Evolutionary conservation across 768 basidiomycete genomes (phyloP).

Genomic region (Hysterangium stoloniferum): DNA sequence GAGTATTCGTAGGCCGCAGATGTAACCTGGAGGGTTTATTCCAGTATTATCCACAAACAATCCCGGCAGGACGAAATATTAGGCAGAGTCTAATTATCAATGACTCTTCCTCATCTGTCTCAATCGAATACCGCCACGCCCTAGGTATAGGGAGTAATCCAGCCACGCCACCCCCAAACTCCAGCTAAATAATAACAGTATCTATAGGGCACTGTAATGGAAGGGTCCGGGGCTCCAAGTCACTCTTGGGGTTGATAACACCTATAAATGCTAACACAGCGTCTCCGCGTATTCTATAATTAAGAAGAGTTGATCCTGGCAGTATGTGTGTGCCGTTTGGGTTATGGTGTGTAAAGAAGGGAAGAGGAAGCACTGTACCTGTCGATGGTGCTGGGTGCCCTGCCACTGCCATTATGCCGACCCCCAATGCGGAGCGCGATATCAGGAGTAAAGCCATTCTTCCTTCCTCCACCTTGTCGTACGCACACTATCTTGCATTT

Average conservation of each 20-base stretch:
- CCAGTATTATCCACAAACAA: too few relatives aligned
- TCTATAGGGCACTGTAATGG: constrained; percentile 77
- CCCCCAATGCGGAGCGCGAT: too few relatives aligned
- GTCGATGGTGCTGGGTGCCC: constrained; percentile 26
- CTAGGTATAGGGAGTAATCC: constrained; percentile 45
- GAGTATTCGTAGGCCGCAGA: constrained; percentile 51
- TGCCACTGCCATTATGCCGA: too few relatives aligned
- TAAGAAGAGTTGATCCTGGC: constrained; percentile 16
- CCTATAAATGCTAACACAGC: constrained; percentile 56
- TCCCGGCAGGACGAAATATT: not conserved
- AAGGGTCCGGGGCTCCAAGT: constrained; percentile 58
- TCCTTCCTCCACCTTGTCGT: too few relatives aligned
- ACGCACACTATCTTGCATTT: too few relatives aligned
- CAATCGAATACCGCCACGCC: constrained; percentile 66
- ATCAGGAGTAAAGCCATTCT: too few relatives aligned
- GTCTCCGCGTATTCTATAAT: constrained; percentile 68
- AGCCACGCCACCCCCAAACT: constrained; percentile 35
- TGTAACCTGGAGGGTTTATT: constrained; percentile 40
- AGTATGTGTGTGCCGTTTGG: constrained; percentile 7
- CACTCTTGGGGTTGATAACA: constrained; percentile 56
- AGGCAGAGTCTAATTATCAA: constrained; percentile 46
- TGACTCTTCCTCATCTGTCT: constrained; percentile 57
- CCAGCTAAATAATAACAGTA: constrained; percentile 61
- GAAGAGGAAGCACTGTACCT: not conserved
- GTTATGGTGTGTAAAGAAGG: not conserved